These are phyloP conservation scores for Apophysomyces ossiformis DNA, from an alignment of 371 early-diverging fungal species.

Conservation along the genomic window DNA sequence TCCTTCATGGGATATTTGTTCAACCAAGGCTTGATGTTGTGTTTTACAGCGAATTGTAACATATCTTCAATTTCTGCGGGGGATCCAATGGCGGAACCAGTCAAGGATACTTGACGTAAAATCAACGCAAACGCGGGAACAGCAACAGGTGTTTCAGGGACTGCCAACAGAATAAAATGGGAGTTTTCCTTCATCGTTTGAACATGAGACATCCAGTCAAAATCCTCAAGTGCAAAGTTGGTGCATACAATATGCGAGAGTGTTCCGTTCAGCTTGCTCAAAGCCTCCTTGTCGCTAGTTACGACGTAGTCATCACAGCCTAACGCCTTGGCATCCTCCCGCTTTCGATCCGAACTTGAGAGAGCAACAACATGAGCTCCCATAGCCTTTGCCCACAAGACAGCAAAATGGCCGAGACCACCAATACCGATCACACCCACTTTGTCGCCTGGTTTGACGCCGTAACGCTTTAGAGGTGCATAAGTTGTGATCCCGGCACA, in stretches of 20 bases:
- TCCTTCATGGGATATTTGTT: slow-evolving; percentile 65
- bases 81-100: slow-evolving; percentile 75
- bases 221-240: slow-evolving; percentile 35
- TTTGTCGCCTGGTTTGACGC: slow-evolving; percentile 50
- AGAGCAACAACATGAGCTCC: slow-evolving; percentile 67
- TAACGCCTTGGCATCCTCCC: slow-evolving; percentile 35
- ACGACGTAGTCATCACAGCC: slow-evolving; percentile 46
- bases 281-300: slow-evolving; percentile 22
- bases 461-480: slow-evolving; percentile 56
- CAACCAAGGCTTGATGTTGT: slow-evolving; percentile 68
- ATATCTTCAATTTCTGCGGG: slow-evolving; percentile 59
- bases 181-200: slow-evolving; percentile 49
- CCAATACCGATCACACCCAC: slow-evolving; percentile 75
- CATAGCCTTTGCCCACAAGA: slow-evolving; percentile 59
- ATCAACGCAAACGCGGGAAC: slow-evolving; percentile 36
- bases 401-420: slow-evolving; percentile 73
- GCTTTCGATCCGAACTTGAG: slow-evolving; percentile 39
- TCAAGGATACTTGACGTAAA: slow-evolving; percentile 52
- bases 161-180: slow-evolving; percentile 60
- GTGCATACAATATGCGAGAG: slow-evolving; percentile 39
- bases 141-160: slow-evolving; percentile 56
- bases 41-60: slow-evolving; percentile 72
- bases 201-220: slow-evolving; percentile 46
- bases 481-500: slow-evolving; percentile 66
- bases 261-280: slow-evolving; percentile 17